Conservation (phyloP, 2,329 filamentous ascomycete species). For the Penicillium sp. region DNA sequence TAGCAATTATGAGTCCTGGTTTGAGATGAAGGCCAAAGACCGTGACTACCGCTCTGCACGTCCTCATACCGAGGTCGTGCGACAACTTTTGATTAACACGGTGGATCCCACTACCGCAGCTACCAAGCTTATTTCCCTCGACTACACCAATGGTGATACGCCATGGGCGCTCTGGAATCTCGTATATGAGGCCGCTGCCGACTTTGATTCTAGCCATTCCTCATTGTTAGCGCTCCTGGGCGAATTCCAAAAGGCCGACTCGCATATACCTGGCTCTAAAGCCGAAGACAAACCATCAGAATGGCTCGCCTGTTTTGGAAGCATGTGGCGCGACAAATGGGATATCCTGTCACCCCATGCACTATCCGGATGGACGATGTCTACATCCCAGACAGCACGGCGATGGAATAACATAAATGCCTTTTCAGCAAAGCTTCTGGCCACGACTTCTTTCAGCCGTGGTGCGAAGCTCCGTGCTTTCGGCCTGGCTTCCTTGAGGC, state of each 20-base stretch:
- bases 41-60: neutral
- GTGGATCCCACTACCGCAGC: neutral
- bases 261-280: neutral
- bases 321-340: slow-evolving; percentile 1
- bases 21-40: neutral
- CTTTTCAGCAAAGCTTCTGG: neutral
- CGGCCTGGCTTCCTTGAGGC: neutral
- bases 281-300: neutral
- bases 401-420: neutral
- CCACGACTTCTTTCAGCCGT: neutral
- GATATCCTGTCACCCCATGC: neutral
- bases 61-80: neutral
- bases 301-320: neutral
- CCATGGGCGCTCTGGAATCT: neutral
- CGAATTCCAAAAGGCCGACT: neutral
- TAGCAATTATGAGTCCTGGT: neutral
- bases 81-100: neutral
- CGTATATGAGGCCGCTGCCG: neutral
- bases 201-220: neutral
- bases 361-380: neutral
- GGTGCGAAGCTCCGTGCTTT: neutral
- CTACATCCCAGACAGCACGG: neutral
- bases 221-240: neutral
- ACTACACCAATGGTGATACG: neutral
- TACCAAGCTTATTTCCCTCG: neutral